These are phyloP conservation scores for Sporothrix inflata DNA, from an alignment of 2,329 filamentous ascomycete species.

Conservation along the genomic window DNA sequence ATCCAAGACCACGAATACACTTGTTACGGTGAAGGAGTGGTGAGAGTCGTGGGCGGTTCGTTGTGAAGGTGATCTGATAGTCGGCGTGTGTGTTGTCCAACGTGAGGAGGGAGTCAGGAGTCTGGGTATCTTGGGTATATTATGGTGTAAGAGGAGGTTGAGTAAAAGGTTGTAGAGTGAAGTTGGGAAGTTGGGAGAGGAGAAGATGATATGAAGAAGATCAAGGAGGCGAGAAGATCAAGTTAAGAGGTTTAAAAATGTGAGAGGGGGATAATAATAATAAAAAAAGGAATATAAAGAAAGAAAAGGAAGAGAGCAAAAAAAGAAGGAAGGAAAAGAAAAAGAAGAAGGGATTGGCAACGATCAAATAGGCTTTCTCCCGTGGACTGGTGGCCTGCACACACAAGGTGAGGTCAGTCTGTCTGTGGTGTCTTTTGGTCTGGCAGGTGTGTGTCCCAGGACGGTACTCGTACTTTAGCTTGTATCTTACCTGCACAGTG, in stretches of 20 bases:
- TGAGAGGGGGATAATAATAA: not conserved
- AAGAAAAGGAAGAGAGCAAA: not conserved
- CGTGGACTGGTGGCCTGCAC: too few relatives aligned
- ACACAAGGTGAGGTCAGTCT: not conserved
- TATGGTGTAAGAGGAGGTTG: not conserved
- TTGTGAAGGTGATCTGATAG: not conserved
- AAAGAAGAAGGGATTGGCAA: constrained; percentile 37
- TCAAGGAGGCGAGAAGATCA: too few relatives aligned
- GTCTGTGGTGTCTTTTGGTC: not conserved
- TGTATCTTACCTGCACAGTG: not conserved
- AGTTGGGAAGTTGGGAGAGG: not conserved
- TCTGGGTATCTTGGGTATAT: not conserved
- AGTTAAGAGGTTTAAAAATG: too few relatives aligned
- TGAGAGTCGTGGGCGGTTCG: not conserved
- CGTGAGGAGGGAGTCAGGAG: not conserved
- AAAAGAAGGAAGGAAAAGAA: not conserved
- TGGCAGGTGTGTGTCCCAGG: too few relatives aligned
- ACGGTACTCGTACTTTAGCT: not conserved
- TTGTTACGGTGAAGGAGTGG: not conserved
- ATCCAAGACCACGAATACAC: not conserved
- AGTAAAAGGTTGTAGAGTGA: not conserved
- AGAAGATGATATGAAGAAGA: not conserved
- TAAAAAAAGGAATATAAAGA: not conserved
- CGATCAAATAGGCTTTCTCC: constrained; percentile 37
- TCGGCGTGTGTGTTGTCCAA: not conserved